These are phyloP conservation scores for Vishniacozyma victoriae DNA, from an alignment of 768 basidiomycete species.

Conservation along the genomic window DNA sequence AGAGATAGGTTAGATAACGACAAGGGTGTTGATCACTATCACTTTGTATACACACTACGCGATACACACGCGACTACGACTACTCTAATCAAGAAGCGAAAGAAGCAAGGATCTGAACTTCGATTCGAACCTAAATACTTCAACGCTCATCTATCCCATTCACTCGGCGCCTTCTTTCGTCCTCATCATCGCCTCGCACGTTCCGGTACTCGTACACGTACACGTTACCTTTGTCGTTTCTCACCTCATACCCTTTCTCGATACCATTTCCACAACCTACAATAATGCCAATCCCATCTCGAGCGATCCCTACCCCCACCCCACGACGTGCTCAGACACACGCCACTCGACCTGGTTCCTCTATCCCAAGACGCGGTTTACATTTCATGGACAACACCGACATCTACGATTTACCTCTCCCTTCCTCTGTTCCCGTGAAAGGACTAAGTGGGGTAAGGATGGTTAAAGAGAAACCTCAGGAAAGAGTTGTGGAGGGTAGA, in stretches of 20 bases:
- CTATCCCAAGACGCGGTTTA: conserved; percentile 17
- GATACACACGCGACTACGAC: too few relatives aligned
- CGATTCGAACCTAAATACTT: background rate
- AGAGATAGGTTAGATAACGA: too few relatives aligned
- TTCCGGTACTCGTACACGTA: too few relatives aligned
- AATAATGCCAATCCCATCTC: conserved; percentile 36
- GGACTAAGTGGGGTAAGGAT: background rate
- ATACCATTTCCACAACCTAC: too few relatives aligned
- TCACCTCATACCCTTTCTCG: too few relatives aligned
- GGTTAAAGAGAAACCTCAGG: conserved; percentile 2
- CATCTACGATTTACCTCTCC: too few relatives aligned
- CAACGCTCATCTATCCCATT: background rate
- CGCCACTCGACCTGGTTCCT: conserved; percentile 10
- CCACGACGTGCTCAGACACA: conserved; percentile 1
- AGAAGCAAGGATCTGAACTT: too few relatives aligned
- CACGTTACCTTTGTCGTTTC: too few relatives aligned
- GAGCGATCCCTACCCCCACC: conserved; percentile 22
- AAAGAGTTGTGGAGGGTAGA: conserved; percentile 3
- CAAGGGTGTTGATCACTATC: too few relatives aligned
- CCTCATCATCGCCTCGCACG: background rate
- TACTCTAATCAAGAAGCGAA: too few relatives aligned
- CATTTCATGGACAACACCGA: too few relatives aligned
- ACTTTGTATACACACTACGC: too few relatives aligned
- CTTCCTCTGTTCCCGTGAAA: conserved; percentile 6
- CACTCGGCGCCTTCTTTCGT: background rate